Conservation (phyloP, 1,284 basidiomycete genomes). For the Mycena citricolor region DNA sequence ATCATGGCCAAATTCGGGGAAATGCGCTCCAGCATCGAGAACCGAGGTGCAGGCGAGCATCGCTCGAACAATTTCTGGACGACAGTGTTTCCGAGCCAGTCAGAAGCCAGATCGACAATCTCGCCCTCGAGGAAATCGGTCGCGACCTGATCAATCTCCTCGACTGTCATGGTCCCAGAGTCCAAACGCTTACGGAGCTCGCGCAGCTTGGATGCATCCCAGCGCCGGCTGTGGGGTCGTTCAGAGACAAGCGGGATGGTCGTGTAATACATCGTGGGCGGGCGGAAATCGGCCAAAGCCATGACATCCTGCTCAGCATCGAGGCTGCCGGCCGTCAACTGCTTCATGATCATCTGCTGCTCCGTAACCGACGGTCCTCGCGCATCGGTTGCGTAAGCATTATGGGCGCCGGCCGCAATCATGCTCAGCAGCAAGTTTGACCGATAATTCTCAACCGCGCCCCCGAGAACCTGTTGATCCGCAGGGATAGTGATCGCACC, state of each 20-base stretch:
- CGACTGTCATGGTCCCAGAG: constrained; percentile 76
- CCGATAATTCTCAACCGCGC: constrained; percentile 90
- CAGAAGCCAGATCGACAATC: constrained; percentile 92
- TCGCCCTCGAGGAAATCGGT: constrained; percentile 88
- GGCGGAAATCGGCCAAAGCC: constrained; percentile 81
- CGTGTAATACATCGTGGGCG: constrained; percentile 91
- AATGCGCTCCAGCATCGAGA: constrained; percentile 91
- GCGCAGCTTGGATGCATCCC: constrained; percentile 92
- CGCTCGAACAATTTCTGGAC: constrained; percentile 97
- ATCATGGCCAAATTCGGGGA: constrained; percentile 95
- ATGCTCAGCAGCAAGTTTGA: constrained; percentile 89
- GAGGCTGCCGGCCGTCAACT: constrained; percentile 75
- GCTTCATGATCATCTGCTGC: constrained; percentile 95
- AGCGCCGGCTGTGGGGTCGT: constrained; percentile 80
- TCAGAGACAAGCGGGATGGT: constrained; percentile 86
- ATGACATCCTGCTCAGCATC: constrained; percentile 84
- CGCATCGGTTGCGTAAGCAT: constrained; percentile 53
- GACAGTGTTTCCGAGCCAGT: constrained; percentile 98
- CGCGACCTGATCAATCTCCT: constrained; percentile 89
- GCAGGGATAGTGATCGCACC: constrained; percentile 85
- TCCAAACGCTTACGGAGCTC: constrained; percentile 92
- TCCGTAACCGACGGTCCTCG: constrained; percentile 76
- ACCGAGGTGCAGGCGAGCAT: constrained; percentile 75
- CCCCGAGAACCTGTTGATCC: constrained; percentile 89
- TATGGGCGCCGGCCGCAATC: constrained; percentile 83